A percentile compares a stretch with the other conserved stretches of the same genome.
Conservation (phyloP, 208 protist genomes). For the Trypanosoma cruzi region DNA sequence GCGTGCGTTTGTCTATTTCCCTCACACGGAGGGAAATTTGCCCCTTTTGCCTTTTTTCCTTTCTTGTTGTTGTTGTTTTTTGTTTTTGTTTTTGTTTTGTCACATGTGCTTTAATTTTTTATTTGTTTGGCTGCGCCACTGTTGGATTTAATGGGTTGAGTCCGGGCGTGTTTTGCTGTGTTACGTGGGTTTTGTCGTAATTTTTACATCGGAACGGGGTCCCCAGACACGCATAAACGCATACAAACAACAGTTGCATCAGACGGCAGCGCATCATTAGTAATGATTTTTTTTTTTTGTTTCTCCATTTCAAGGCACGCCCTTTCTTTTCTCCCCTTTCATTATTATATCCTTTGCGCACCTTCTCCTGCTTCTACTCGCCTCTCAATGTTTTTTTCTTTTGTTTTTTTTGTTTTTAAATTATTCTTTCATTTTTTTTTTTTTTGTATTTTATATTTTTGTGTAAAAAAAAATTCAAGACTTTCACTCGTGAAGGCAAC, state of each 20-base stretch:
- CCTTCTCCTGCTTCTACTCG: neutral
- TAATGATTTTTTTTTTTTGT: no score
- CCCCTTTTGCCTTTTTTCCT: neutral
- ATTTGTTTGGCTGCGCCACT: neutral
- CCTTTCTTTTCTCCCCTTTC: neutral
- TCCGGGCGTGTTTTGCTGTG: neutral
- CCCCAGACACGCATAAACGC: no score
- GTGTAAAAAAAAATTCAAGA: neutral
- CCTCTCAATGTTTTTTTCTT: slow-evolving; percentile 5
- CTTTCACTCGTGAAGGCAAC: no score
- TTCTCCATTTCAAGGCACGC: no score
- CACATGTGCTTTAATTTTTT: neutral
- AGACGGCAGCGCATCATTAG: no score
- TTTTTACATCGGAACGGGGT: neutral
- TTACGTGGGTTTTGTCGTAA: neutral
- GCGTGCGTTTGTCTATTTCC: neutral
- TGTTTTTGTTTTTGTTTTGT: neutral
- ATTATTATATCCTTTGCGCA: neutral
- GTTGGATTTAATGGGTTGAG: neutral
- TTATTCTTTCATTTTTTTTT: neutral
- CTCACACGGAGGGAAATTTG: neutral
- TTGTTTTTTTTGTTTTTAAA: neutral
- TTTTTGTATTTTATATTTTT: slow-evolving; percentile 3
- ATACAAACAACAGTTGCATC: no score
- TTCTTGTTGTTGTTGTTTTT: neutral